Percentiles rank a stretch among this genome's conserved stretches.
Conservation (phyloP, 768 basidiomycete species). For the Pisolithus tinctorius region DNA sequence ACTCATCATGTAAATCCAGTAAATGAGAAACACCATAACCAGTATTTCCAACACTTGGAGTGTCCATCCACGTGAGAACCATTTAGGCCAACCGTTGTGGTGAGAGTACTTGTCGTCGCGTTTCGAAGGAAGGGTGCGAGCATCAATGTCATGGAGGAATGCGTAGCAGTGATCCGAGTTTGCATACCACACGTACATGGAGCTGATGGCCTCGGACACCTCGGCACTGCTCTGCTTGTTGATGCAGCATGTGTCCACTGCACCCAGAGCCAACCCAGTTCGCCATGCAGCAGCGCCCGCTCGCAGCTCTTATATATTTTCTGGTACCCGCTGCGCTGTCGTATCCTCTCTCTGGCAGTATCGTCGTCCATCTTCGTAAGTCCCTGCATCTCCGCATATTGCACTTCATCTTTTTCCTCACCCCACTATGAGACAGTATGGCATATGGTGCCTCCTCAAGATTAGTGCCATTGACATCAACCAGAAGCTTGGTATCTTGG, state of each 20-base stretch:
- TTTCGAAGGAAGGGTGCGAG: neutral
- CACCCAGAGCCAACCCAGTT: conserved; percentile 6
- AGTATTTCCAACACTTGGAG: no score
- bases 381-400: neutral
- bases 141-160: conserved; percentile 8
- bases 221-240: conserved; percentile 16
- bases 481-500: neutral
- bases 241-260: conserved; percentile 15
- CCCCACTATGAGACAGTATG: conserved; percentile 3
- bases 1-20: no score
- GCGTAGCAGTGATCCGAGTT: conserved; percentile 10
- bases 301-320: conserved; percentile 2
- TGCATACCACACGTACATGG: conserved; percentile 14
- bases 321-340: neutral
- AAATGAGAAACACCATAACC: no score
- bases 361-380: neutral
- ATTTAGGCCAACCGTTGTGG: neutral
- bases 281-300: neutral
- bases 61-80: conserved; percentile 14
- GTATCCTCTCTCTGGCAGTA: neutral
- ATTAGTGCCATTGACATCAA: neutral
- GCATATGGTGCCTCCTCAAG: neutral
- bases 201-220: conserved; percentile 9
- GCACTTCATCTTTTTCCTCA: neutral
- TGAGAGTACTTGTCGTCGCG: neutral